These are phyloP conservation scores for Toxoplasma gondii DNA, from an alignment of 169 alveolate species.

Conservation along the genomic window DNA sequence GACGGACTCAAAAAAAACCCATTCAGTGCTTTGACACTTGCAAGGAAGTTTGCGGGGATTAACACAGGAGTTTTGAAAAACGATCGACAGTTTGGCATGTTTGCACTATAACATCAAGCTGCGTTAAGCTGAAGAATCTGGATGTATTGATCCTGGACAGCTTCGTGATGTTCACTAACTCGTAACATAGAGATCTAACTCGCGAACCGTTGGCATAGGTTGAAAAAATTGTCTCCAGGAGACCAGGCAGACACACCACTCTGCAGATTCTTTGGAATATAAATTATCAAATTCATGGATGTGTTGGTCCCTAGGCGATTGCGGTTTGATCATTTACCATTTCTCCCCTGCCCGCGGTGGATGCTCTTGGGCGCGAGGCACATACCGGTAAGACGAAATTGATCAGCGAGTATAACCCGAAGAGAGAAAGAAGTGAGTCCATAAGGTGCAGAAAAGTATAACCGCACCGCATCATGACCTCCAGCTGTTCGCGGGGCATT, in stretches of 20 bases:
- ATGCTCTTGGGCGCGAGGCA: too few relatives aligned
- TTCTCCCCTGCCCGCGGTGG: too few relatives aligned
- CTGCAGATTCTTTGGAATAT: too few relatives aligned
- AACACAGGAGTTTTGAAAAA: background rate
- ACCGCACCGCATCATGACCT: background rate
- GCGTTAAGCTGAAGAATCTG: background rate
- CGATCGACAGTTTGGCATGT: background rate
- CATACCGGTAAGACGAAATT: background rate
- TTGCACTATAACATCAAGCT: background rate
- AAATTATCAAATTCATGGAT: too few relatives aligned
- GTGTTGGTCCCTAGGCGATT: too few relatives aligned
- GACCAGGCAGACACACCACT: too few relatives aligned
- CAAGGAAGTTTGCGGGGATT: background rate
- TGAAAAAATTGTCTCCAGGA: too few relatives aligned
- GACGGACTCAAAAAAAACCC: background rate
- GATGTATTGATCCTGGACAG: background rate
- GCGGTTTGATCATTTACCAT: too few relatives aligned
- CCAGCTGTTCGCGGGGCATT: background rate
- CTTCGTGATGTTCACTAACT: too few relatives aligned
- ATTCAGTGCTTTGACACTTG: background rate
- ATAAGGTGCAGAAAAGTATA: background rate
- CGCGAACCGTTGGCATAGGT: too few relatives aligned
- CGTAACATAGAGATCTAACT: too few relatives aligned
- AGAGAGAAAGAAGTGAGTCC: background rate
- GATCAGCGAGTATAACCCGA: conserved; percentile 6